These are phyloP conservation scores for Malus sieversii DNA, from an alignment of 306 rosid species.

Conservation along the genomic window DNA sequence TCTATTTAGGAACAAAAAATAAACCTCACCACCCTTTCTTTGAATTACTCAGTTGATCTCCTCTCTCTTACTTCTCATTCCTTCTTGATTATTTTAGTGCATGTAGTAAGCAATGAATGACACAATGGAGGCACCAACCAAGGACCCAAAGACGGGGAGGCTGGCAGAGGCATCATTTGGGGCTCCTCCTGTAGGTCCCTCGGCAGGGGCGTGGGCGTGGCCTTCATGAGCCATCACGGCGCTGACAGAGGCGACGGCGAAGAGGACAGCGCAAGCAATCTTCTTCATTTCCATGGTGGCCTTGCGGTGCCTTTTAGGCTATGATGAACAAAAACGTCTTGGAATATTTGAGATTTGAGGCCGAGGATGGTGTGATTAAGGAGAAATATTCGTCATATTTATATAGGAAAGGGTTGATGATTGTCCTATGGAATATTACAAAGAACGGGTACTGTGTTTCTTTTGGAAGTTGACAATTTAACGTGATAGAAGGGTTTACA, in stretches of 20 bases:
- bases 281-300: conserved; percentile 43
- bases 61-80: background rate
- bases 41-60: background rate
- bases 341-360: background rate
- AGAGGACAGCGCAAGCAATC: conserved; percentile 31
- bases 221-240: conserved; percentile 28
- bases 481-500: background rate
- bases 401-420: background rate
- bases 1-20: background rate
- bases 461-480: background rate
- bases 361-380: background rate
- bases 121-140: conserved; percentile 37
- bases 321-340: background rate
- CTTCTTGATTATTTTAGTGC: background rate
- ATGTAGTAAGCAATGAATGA: conserved; percentile 42
- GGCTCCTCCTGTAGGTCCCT: conserved; percentile 6
- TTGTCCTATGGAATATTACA: background rate
- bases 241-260: conserved; percentile 31
- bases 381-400: background rate
- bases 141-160: conserved; percentile 29
- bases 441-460: background rate
- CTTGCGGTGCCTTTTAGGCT: background rate
- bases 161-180: conserved; percentile 1
- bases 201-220: conserved; percentile 14
- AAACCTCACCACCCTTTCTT: background rate